Percentiles rank a stretch among this genome's conserved stretches.
These are phyloP conservation scores for Penicillium chermesinum DNA, from an alignment of 495 filamentous ascomycete genomes.

Conservation along the genomic window DNA sequence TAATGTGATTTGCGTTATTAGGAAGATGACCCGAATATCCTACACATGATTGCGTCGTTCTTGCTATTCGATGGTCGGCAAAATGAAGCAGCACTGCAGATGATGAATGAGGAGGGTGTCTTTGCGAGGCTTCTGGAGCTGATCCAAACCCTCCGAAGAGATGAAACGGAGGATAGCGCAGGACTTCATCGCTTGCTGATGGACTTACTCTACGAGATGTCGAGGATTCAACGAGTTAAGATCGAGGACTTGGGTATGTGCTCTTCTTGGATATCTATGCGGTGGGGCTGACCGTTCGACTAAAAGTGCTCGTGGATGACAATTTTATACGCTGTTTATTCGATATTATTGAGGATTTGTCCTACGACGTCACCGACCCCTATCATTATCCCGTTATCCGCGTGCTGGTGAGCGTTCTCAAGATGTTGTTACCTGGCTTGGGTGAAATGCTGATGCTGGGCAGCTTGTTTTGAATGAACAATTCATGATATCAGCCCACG, in stretches of 20 bases:
- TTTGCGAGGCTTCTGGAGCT: conserved; percentile 82
- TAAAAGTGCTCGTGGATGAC: conserved; percentile 68
- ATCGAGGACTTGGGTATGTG: conserved; percentile 67
- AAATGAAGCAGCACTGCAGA: conserved; percentile 71
- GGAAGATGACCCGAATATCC: conserved; percentile 72
- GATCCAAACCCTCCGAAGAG: conserved; percentile 57
- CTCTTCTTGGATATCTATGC: not conserved
- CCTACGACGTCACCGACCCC: conserved; percentile 86
- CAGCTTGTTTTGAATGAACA: conserved; percentile 97
- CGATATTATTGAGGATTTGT: conserved; percentile 79
- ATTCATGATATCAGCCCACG: conserved; percentile 76
- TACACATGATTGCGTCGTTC: conserved; percentile 80
- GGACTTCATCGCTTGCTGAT: conserved; percentile 76
- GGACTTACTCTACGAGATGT: conserved; percentile 96
- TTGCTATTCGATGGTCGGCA: conserved; percentile 85
- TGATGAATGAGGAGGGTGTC: conserved; percentile 80
- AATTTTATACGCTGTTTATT: conserved; percentile 80
- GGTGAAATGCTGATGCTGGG: conserved; percentile 8
- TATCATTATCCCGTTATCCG: conserved; percentile 96
- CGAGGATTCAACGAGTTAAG: conserved; percentile 77
- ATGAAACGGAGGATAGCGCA: conserved; percentile 59
- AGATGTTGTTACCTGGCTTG: not conserved
- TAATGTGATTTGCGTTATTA: conserved; percentile 13
- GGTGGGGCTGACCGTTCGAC: conserved; percentile 1
- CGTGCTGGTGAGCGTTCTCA: conserved; percentile 61